These are phyloP conservation scores for Monsonia emarginata DNA, from an alignment of 441 rosid genomes.

Conservation along the genomic window DNA sequence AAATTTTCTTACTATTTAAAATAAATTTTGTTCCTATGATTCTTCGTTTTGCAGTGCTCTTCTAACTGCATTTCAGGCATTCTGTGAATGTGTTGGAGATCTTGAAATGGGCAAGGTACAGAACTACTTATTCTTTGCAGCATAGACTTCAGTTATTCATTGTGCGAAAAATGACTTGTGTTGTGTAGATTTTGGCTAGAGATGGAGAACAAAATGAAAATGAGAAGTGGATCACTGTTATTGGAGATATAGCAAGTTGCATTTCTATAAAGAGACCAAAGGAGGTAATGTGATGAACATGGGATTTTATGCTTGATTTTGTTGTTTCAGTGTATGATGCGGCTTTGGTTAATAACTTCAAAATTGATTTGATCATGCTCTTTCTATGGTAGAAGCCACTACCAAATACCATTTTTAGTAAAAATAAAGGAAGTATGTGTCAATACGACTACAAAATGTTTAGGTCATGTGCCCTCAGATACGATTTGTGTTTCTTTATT, in stretches of 20 bases:
- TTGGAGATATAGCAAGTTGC: constrained; percentile 81
- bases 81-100: constrained; percentile 98
- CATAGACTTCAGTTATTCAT: constrained; percentile 11
- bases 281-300: constrained; percentile 42
- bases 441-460: neutral
- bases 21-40: constrained; percentile 11
- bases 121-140: constrained; percentile 6
- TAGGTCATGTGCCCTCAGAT: neutral
- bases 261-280: constrained; percentile 97
- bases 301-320: constrained; percentile 3
- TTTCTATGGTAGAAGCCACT: neutral
- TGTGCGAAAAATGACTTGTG: constrained; percentile 9
- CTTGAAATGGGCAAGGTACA: constrained; percentile 99
- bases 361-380: no score
- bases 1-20: neutral
- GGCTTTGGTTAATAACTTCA: neutral
- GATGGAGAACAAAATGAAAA: constrained; percentile 74
- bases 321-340: constrained; percentile 10
- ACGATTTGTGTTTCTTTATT: neutral
- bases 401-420: neutral
- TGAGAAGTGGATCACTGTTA: constrained; percentile 89
- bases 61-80: constrained; percentile 83
- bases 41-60: constrained; percentile 57
- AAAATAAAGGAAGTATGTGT: neutral
- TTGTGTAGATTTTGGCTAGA: constrained; percentile 76